A percentile compares a stretch with the other conserved stretches of the same genome.
Conservation (phyloP, 805 yeast species). For the Candida sithepensis region DNA sequence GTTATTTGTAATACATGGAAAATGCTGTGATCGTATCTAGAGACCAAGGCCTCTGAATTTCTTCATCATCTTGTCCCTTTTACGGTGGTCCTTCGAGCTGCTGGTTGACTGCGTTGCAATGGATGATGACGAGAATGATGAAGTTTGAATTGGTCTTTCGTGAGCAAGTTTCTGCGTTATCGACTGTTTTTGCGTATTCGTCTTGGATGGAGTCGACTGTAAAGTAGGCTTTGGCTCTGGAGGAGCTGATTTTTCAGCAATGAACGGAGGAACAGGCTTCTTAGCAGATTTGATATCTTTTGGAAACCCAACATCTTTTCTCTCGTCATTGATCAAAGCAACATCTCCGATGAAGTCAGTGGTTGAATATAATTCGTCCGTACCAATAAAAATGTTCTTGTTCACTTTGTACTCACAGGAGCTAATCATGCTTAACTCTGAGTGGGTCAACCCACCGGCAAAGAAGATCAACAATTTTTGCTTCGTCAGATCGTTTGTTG, state of each 20-base stretch:
- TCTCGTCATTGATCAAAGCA: constrained; percentile 25
- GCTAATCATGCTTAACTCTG: constrained; percentile 74
- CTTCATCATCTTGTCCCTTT: constrained; percentile 21
- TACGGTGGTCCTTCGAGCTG: constrained; percentile 9
- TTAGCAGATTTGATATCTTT: constrained; percentile 22
- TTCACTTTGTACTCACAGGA: constrained; percentile 60
- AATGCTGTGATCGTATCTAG: no score
- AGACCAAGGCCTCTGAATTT: constrained; percentile 22
- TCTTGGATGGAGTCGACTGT: neutral
- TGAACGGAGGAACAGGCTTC: constrained; percentile 11
- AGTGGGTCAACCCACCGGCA: constrained; percentile 86
- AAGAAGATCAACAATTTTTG: constrained; percentile 77
- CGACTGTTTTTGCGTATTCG: constrained; percentile 6
- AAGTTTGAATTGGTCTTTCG: neutral
- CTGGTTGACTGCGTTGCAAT: neutral
- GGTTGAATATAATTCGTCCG: constrained; percentile 62
- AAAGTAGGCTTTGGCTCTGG: constrained; percentile 1
- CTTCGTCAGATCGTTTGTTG: constrained; percentile 27
- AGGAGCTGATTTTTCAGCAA: neutral
- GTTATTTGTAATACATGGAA: no score
- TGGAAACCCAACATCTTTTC: constrained; percentile 23
- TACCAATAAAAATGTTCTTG: constrained; percentile 77
- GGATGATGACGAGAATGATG: neutral
- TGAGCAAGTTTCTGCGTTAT: neutral
- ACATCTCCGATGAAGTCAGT: constrained; percentile 33